Percentiles rank a stretch among this genome's conserved stretches.
Conservation (phyloP, 139 green algal genomes). For the Micromonas pusilla region DNA sequence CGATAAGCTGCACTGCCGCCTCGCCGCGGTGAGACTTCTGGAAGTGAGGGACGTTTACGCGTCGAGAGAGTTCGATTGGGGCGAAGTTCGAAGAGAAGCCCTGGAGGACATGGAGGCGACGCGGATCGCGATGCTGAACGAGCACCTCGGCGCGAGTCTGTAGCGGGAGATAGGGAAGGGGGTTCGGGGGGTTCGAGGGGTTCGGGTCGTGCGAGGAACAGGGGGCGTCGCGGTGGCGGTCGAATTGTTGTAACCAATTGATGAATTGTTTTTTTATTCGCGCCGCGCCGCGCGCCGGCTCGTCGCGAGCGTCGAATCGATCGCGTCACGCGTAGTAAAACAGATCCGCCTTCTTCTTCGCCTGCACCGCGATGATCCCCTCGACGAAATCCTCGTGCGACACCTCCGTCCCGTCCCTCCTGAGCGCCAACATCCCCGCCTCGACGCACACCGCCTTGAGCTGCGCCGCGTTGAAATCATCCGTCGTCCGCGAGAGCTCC, state of each 20-base stretch:
- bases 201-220: too few species aligned
- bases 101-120: not conserved
- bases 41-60: slow-evolving; percentile 16
- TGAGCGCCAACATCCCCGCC: slow-evolving; percentile 95
- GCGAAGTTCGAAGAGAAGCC: not conserved
- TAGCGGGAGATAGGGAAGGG: too few species aligned
- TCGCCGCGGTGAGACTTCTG: slow-evolving; percentile 24
- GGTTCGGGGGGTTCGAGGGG: too few species aligned
- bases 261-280: slow-evolving; percentile 12
- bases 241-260: not conserved
- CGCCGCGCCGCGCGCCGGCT: too few species aligned
- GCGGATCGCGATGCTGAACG: not conserved
- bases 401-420: slow-evolving; percentile 85
- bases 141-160: too few species aligned
- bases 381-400: slow-evolving; percentile 99
- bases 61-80: slow-evolving; percentile 14
- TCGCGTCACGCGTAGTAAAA: slow-evolving; percentile 72
- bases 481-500: slow-evolving; percentile 87
- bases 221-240: too few species aligned
- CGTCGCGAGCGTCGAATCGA: too few species aligned
- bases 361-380: slow-evolving; percentile 92
- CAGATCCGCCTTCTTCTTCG: slow-evolving; percentile 98
- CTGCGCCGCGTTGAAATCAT: slow-evolving; percentile 99
- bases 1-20: slow-evolving; percentile 6
- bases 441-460: slow-evolving; percentile 91